Base-by-base conservation (phyloP, 306 rosid genomes). In the Malus sieversii region DNA sequence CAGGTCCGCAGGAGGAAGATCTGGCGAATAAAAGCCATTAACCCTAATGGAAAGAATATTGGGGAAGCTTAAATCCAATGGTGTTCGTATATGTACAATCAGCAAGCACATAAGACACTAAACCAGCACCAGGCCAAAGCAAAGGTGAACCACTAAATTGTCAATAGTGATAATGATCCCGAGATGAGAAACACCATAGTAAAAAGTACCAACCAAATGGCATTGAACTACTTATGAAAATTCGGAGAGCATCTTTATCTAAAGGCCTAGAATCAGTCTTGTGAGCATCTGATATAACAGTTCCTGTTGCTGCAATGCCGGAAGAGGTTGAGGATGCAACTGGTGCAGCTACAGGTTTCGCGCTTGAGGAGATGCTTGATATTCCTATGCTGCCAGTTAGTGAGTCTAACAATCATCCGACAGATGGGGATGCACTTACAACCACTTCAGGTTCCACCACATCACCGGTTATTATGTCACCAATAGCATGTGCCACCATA, bases 181-280 rank as follows among this genome's bases (percentile, higher is more conserved):
- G 80, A 77, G 85, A 86, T 78, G 90, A 81, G 87, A 80, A 85
- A 86, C 79, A 87, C 91, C 94, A 84, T 82, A 90, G 78, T 83
- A 79, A 87, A 84, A 87, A 84, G 88, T 89, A 92, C 99, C 83
- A 83, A 95, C 99, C 99, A 92, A 95, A 95, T 82, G 99, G 98
- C 97, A 95, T 89, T 77, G 98, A 88, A 80, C 97, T 85, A 80
- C 96, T 88, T 77, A 92, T 86, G 85, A 90, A 95, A 86, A 90
- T 85, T 83, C 96, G 86, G 46, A 95, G 92, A 18, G 89, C 87
- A 85, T 95, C 98, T 85, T 89, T 95, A 78, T 95, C 96, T 76
- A 92, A 86, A 77, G 82, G 92, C 88, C 86, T 88, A 40, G 83
- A 82, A 78, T 92, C 96, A 70, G 71, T 78, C 86, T 76, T 92